phyloP scores from a whole-genome alignment of 805 yeast genomes.

The Pichia eremophila region DNA sequence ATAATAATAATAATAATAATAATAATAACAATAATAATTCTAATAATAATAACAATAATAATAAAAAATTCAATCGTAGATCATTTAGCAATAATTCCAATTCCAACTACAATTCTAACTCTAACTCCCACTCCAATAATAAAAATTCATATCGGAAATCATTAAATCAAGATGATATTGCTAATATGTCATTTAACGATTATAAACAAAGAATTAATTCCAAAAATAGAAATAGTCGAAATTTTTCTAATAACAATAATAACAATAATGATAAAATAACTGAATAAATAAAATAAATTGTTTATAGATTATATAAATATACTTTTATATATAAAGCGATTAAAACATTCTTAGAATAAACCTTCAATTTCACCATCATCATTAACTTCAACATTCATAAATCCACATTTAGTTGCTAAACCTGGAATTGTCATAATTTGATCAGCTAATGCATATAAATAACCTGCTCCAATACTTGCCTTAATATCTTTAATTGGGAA shows the following conservation, averaged over 20 bases:
- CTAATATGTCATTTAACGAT: background rate
- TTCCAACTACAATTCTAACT: no score
- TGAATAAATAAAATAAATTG: background rate
- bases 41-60: background rate
- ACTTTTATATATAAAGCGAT: no score
- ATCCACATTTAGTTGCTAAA: conserved; percentile 90
- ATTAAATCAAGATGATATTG: conserved; percentile 4
- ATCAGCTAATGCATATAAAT: conserved; percentile 91
- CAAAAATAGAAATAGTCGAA: conserved; percentile 1
- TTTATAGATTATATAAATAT: background rate
- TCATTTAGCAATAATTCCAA: background rate
- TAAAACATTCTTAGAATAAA: conserved; percentile 51
- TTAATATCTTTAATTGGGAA: conserved; percentile 93
- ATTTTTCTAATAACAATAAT: background rate
- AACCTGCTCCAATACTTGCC: conserved; percentile 94
- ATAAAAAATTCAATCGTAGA: background rate
- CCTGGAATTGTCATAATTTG: conserved; percentile 98
- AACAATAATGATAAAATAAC: background rate
- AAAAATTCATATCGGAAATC: background rate
- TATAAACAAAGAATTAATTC: background rate
- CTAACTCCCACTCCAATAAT: no score
- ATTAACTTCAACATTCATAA: conserved; percentile 92
- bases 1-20: background rate
- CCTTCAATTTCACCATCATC: conserved; percentile 91
- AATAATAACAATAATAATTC: background rate